Evolutionary conservation across 345 rosid genomes (phyloP).

Genomic region (Citrus unshiu): DNA sequence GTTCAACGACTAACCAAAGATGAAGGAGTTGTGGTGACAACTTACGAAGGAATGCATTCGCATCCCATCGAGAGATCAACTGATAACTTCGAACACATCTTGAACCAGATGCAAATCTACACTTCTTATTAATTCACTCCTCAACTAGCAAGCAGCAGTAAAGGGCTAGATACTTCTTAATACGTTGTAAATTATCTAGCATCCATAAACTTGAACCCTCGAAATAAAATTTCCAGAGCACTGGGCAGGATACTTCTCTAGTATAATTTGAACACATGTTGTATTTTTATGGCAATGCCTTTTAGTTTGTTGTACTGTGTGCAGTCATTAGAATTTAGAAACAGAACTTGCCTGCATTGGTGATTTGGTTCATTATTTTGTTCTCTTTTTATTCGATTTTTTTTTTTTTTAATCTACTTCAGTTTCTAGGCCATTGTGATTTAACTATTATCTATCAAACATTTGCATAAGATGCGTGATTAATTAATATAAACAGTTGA

Average conservation of each 20-base stretch:
- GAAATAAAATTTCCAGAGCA: neutral
- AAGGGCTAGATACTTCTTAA: neutral
- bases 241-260: neutral
- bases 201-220: neutral
- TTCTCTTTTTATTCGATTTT: no score
- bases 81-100: conserved; percentile 86
- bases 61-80: conserved; percentile 71
- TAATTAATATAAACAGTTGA: no score
- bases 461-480: no score
- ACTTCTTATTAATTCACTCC: conserved; percentile 26
- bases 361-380: no score
- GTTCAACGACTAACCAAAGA: conserved; percentile 77
- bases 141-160: neutral
- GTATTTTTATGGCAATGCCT: no score
- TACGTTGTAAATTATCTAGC: neutral
- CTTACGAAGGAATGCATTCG: conserved; percentile 88
- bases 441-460: no score
- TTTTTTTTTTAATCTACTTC: no score
- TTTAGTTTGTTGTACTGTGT: no score
- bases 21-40: conserved; percentile 86
- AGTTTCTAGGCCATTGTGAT: no score
- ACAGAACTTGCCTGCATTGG: no score
- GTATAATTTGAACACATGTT: no score
- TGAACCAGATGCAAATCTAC: conserved; percentile 84
- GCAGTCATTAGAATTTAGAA: no score